Percentiles rank a stretch among this genome's conserved stretches.
Conservation (phyloP, 805 yeast genomes). For the Metschnikowia peoriensis region DNA sequence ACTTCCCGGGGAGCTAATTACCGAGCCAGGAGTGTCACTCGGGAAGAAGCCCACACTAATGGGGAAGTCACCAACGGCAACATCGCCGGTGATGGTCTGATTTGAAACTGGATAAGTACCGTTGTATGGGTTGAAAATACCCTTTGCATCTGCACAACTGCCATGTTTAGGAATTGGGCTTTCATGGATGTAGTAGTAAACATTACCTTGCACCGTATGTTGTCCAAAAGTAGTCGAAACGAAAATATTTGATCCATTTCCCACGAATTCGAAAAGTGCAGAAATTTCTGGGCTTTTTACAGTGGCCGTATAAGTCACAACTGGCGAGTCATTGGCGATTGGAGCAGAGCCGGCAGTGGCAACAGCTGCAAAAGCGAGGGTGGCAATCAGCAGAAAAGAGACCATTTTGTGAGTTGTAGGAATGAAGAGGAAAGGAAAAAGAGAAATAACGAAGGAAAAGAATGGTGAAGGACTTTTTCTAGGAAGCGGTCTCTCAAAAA, state of each 20-base stretch:
- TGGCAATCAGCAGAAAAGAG: constrained; percentile 12
- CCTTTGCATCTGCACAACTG: constrained; percentile 51
- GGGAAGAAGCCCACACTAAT: no score
- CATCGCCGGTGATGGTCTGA: constrained; percentile 47
- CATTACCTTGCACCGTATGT: background rate
- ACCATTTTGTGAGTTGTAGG: background rate
- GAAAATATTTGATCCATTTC: no score
- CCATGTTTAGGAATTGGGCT: constrained; percentile 47
- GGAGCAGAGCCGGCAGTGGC: background rate
- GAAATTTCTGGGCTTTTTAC: background rate
- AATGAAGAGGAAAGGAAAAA: no score
- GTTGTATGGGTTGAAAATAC: constrained; percentile 60
- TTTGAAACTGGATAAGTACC: constrained; percentile 53
- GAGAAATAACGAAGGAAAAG: no score
- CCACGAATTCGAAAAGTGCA: no score
- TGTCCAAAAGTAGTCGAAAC: background rate
- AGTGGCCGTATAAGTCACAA: background rate
- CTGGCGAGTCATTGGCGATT: background rate
- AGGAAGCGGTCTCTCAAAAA: no score
- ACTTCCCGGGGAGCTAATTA: constrained; percentile 58
- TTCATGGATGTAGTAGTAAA: constrained; percentile 61
- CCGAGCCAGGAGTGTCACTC: no score
- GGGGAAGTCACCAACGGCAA: no score
- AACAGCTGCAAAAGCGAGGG: constrained; percentile 24
- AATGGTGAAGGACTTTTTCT: no score